phyloP scores from a whole-genome alignment of 2,329 filamentous ascomycete genomes.

The Verticillium isaacii region DNA sequence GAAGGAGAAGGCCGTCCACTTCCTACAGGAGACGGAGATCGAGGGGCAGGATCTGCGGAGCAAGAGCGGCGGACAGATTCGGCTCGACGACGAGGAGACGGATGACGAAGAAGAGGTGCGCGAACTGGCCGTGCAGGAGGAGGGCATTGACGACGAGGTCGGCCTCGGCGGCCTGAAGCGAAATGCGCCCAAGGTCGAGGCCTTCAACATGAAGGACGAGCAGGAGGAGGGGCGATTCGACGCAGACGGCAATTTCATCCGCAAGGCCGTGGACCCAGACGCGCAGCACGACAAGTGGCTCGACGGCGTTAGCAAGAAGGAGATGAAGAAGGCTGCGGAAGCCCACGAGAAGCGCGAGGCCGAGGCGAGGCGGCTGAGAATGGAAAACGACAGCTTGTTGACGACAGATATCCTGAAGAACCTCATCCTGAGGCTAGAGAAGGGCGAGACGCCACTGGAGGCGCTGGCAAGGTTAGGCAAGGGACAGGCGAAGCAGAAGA shows the following conservation, averaged over 20 bases:
- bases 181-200: slow-evolving; percentile 89
- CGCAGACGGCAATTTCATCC: slow-evolving; percentile 83
- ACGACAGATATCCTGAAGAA: slow-evolving; percentile 68
- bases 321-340: slow-evolving; percentile 81
- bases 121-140: slow-evolving; percentile 71
- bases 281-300: slow-evolving; percentile 90
- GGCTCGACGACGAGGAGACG: slow-evolving; percentile 50
- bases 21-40: slow-evolving; percentile 59
- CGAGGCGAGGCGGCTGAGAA: slow-evolving; percentile 65
- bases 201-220: slow-evolving; percentile 89
- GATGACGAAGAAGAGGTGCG: slow-evolving; percentile 64
- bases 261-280: slow-evolving; percentile 84
- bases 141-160: slow-evolving; percentile 80
- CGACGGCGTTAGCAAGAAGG: slow-evolving; percentile 87
- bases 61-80: slow-evolving; percentile 68
- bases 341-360: slow-evolving; percentile 82
- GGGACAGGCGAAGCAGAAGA: slow-evolving; percentile 51
- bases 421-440: slow-evolving; percentile 70
- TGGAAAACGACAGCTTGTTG: slow-evolving; percentile 69
- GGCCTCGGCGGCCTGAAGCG: slow-evolving; percentile 87
- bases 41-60: slow-evolving; percentile 73
- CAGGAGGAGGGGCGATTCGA: slow-evolving; percentile 93
- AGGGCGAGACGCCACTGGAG: slow-evolving; percentile 82
- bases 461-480: slow-evolving; percentile 78
- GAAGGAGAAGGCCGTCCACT: slow-evolving; percentile 58